phyloP scores from a whole-genome alignment of 805 yeast genomes.

The Kodamaea leandrae region DNA sequence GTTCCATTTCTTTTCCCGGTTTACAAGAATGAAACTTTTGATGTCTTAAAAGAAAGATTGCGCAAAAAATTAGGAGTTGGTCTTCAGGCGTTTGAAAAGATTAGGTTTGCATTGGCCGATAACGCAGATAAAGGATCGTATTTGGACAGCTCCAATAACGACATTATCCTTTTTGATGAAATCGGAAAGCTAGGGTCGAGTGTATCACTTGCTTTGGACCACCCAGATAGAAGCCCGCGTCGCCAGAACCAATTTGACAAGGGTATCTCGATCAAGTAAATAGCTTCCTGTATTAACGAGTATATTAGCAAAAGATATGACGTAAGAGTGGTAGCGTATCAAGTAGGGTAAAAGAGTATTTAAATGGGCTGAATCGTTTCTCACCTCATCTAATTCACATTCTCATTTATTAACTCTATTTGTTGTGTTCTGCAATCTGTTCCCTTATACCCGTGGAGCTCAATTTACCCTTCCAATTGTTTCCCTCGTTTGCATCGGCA shows the following conservation, averaged over 20 bases:
- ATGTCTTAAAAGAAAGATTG: constrained; percentile 63
- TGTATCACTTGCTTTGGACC: constrained; percentile 75
- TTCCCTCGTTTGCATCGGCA: constrained; percentile 26
- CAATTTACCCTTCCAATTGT: constrained; percentile 64
- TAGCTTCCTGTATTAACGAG: too few species aligned
- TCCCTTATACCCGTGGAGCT: constrained; percentile 81
- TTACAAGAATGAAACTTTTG: constrained; percentile 62
- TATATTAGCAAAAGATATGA: too few species aligned
- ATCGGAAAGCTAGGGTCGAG: constrained; percentile 38
- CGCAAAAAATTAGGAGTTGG: constrained; percentile 72
- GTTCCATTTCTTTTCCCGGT: constrained; percentile 78
- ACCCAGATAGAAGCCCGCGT: constrained; percentile 72
- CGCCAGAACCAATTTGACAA: constrained; percentile 36
- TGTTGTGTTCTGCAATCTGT: not conserved
- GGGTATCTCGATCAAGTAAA: constrained; percentile 41
- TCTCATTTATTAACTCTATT: not conserved
- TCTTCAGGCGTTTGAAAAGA: constrained; percentile 74
- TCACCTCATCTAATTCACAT: too few species aligned
- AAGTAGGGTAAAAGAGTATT: too few species aligned
- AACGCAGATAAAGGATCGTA: constrained; percentile 40
- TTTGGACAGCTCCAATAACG: constrained; percentile 50
- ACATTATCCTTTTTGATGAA: constrained; percentile 53
- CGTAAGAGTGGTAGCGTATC: too few species aligned
- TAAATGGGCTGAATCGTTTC: too few species aligned
- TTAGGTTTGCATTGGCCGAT: constrained; percentile 60